These are phyloP conservation scores for Fragaria ananassa DNA, from an alignment of 306 rosid genomes.

Conservation along the genomic window DNA sequence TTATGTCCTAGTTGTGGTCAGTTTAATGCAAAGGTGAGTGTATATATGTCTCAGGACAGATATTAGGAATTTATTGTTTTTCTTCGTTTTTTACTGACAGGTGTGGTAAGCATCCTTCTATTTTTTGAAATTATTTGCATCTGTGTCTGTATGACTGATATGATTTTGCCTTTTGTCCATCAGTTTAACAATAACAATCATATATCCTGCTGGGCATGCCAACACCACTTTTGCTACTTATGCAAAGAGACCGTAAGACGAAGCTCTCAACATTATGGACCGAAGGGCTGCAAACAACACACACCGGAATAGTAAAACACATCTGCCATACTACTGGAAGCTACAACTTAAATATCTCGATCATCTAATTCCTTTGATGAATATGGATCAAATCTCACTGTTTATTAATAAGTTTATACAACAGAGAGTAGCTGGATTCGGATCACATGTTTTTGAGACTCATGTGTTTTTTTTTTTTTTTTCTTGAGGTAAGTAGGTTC, in stretches of 20 bases:
- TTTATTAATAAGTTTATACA: background rate
- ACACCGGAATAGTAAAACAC: constrained; percentile 41
- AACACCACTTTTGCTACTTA: constrained; percentile 71
- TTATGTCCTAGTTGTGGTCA: constrained; percentile 82
- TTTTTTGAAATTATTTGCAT: background rate
- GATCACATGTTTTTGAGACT: background rate
- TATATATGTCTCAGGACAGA: background rate
- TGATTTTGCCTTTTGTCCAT: constrained; percentile 8
- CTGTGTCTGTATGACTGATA: constrained; percentile 15
- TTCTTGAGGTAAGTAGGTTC: too few species aligned
- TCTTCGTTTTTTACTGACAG: background rate
- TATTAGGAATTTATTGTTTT: background rate
- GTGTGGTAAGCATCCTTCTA: too few species aligned
- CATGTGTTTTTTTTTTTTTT: too few species aligned
- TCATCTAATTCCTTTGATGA: background rate
- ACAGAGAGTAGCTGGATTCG: background rate
- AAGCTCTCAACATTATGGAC: constrained; percentile 72
- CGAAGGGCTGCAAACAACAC: constrained; percentile 85
- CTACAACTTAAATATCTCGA: background rate
- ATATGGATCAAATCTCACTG: background rate
- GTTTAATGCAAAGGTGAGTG: constrained; percentile 77
- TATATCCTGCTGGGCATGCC: constrained; percentile 85
- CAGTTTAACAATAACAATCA: constrained; percentile 89
- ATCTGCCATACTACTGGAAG: background rate
- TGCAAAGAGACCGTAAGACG: constrained; percentile 70